Evolutionary conservation across 176 grass and related monocot genomes (phyloP).

Genomic region (Oryza punctata): DNA sequence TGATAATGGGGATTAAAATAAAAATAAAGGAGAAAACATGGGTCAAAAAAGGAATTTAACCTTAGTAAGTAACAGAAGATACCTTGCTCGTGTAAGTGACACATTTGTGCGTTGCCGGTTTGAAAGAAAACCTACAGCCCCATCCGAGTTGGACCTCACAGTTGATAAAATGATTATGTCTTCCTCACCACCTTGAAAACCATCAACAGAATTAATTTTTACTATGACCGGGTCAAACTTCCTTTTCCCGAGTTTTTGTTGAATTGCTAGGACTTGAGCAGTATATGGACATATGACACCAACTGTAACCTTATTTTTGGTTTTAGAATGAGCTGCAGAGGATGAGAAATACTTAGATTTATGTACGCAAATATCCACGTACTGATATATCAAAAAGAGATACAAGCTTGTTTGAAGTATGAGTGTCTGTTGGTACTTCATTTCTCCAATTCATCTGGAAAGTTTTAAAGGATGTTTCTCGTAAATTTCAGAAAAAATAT

Average conservation of each 20-base stretch:
- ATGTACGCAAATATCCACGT: slow-evolving; percentile 4
- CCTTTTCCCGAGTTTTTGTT: slow-evolving; percentile 41
- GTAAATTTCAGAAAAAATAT: slow-evolving; percentile 8
- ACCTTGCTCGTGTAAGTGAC: slow-evolving; percentile 69
- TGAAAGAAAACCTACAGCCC: slow-evolving; percentile 64
- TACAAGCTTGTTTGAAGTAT: not conserved
- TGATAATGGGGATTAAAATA: not conserved
- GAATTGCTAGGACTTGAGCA: slow-evolving; percentile 64
- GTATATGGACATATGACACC: slow-evolving; percentile 77
- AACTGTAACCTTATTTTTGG: slow-evolving; percentile 51
- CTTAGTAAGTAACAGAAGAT: slow-evolving; percentile 15
- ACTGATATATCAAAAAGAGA: slow-evolving; percentile 5
- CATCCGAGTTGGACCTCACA: slow-evolving; percentile 59
- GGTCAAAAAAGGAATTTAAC: slow-evolving; percentile 10
- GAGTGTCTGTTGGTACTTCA: not conserved
- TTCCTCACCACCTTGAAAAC: slow-evolving; percentile 79
- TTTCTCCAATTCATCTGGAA: not conserved
- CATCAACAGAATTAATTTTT: slow-evolving; percentile 71
- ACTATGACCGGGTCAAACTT: slow-evolving; percentile 36
- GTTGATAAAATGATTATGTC: slow-evolving; percentile 75
- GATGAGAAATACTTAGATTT: slow-evolving; percentile 6
- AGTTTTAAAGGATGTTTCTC: not conserved
- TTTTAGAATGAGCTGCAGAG: slow-evolving; percentile 45
- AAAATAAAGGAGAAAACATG: not conserved
- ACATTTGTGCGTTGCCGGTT: slow-evolving; percentile 64